Base-by-base conservation (phyloP, 2,329 filamentous ascomycete genomes). In the Elsinoe necatrix region DNA sequence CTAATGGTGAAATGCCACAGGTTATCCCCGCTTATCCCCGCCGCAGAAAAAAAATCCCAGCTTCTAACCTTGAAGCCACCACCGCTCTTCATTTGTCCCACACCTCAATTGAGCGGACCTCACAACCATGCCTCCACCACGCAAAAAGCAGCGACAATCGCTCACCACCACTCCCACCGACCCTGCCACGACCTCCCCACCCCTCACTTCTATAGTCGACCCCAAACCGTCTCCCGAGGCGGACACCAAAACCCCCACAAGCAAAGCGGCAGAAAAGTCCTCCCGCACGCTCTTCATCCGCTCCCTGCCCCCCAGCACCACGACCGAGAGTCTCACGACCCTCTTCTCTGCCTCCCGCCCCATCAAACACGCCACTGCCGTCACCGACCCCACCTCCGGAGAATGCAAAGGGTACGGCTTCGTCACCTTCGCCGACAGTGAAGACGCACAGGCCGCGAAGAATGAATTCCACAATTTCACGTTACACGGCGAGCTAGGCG, bases 341-440 rank as follows among this genome's bases (percentile, higher is more conserved):
- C 86, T 91, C 71, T 98, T 98, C 73, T 97, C 93, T 5, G 83
- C 96, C 69, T 87, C 90, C 59, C 97, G 89, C 66, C 91, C 95
- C 6, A 82, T 98, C 68, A 97, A 96, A 72, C 92, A 97, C 72
- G 92, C 93, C 54, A 88, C 87, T n/a, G 90, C 95, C 3, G 90
- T 98, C 37, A 75, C 86, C 57, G 92, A 98, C 69, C 83, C 87
- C 14, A 78, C 84, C 62, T 95, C 91, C 1, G 95, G 95, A 67
- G 77, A 84, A 63, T 96, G 89, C 12, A 86, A 89, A 68, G 92
- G 93, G 16, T 98, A 90, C 71, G 93, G 93, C 55, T 98, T 98
- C 72, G 92, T 98, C 57, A 97, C 93, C 1, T 93, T 98, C 66
- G 89, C 91, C 64, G 93, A 98, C 68, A 81, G 87, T 27, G 91